phyloP scores from a whole-genome alignment of 1,284 basidiomycete species.

The Microbotryum intermedium region DNA sequence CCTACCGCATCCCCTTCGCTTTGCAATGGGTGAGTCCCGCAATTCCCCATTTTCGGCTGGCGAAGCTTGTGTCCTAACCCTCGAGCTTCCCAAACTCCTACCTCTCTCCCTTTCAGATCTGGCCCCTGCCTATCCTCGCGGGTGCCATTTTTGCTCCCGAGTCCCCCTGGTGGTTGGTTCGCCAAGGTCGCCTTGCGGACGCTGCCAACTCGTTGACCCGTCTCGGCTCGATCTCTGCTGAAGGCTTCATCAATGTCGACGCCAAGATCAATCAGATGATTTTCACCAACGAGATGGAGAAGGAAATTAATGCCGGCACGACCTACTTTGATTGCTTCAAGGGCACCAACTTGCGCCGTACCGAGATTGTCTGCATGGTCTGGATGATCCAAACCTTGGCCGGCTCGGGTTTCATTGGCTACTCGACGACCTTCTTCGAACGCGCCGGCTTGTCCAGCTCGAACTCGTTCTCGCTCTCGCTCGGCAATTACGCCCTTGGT shows the following conservation, averaged over 20 bases:
- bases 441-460: constrained; percentile 41
- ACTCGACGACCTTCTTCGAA: constrained; percentile 38
- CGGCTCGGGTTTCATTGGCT: constrained; percentile 27
- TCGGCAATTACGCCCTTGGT: constrained; percentile 40
- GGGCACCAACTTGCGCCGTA: constrained; percentile 40
- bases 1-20: constrained; percentile 40
- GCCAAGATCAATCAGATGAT: constrained; percentile 44
- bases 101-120: constrained; percentile 27
- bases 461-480: constrained; percentile 41
- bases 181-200: constrained; percentile 43
- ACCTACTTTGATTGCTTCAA: constrained; percentile 45
- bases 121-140: constrained; percentile 34
- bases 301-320: constrained; percentile 36
- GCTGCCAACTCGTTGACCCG: constrained; percentile 41
- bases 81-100: constrained; percentile 1
- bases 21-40: constrained; percentile 41
- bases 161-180: constrained; percentile 45
- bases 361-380: constrained; percentile 39
- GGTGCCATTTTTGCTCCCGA: constrained; percentile 37
- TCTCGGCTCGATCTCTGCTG: constrained; percentile 38
- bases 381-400: constrained; percentile 30
- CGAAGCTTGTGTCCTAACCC: not conserved
- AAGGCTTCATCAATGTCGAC: constrained; percentile 39
- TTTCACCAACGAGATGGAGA: constrained; percentile 42
- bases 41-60: not conserved